phyloP scores from a whole-genome alignment of 345 rosid genomes.

The Nasturtium officinale region DNA sequence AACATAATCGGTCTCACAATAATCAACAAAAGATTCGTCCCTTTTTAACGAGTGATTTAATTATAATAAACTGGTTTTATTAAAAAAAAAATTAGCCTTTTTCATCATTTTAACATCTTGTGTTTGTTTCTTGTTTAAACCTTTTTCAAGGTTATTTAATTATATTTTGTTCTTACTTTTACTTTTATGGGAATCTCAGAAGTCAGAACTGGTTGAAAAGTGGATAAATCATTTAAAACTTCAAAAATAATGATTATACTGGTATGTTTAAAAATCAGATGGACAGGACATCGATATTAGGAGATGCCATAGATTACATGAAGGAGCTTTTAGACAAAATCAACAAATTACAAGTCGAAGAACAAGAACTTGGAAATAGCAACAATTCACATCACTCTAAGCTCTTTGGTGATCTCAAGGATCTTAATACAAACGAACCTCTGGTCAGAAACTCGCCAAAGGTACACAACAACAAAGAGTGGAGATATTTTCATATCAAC shows the following conservation, averaged over 20 bases:
- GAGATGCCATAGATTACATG: conserved; percentile 74
- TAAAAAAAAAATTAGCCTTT: conserved; percentile 15
- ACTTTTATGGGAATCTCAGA: conserved; percentile 39
- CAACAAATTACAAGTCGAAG: conserved; percentile 59
- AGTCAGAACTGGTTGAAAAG: conserved; percentile 38
- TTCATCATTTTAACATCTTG: conserved; percentile 7
- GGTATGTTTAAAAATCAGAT: conserved; percentile 45
- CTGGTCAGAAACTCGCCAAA: conserved; percentile 83
- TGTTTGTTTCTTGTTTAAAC: conserved; percentile 42
- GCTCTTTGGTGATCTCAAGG: conserved; percentile 49
- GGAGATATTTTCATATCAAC: conserved; percentile 17
- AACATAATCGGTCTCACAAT: background rate
- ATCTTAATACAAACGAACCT: conserved; percentile 56
- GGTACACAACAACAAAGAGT: conserved; percentile 48
- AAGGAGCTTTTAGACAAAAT: conserved; percentile 70
- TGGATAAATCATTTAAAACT: conserved; percentile 16
- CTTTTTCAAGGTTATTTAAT: conserved; percentile 29
- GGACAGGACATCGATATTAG: conserved; percentile 76
- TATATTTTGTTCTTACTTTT: conserved; percentile 31
- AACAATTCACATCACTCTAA: conserved; percentile 33
- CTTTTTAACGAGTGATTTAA: background rate
- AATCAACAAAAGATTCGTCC: conserved; percentile 23
- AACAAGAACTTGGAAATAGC: conserved; percentile 44
- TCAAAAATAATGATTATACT: conserved; percentile 8
- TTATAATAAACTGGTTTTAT: conserved; percentile 14